These are phyloP conservation scores for Sugiyamaella marilandica DNA, from an alignment of 805 yeast species.

Conservation along the genomic window DNA sequence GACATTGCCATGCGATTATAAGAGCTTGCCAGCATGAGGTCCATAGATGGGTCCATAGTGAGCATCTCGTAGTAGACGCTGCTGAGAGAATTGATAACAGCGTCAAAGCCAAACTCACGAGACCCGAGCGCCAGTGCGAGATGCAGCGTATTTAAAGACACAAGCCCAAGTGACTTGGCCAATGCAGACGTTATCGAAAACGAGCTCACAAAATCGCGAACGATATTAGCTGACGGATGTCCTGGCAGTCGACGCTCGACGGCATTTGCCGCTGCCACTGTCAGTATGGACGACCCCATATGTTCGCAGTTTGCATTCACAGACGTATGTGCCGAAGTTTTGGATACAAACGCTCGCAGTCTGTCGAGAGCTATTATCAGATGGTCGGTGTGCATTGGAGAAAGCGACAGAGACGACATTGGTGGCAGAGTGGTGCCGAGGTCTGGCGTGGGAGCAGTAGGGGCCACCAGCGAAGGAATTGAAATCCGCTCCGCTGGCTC, in stretches of 20 bases:
- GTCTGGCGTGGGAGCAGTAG: neutral
- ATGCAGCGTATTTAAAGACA: slow-evolving; percentile 6
- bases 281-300: slow-evolving; percentile 54
- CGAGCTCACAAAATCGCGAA: slow-evolving; percentile 14
- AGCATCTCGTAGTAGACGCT: slow-evolving; percentile 62
- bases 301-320: slow-evolving; percentile 39
- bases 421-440: slow-evolving; percentile 11
- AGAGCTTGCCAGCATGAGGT: slow-evolving; percentile 6
- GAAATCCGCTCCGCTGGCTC: slow-evolving; percentile 9
- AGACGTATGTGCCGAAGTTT: neutral
- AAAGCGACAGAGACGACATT: slow-evolving; percentile 14
- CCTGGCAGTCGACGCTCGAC: slow-evolving; percentile 53
- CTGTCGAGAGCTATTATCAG: slow-evolving; percentile 12
- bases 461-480: slow-evolving; percentile 10
- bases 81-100: slow-evolving; percentile 57
- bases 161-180: slow-evolving; percentile 11
- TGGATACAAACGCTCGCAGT: slow-evolving; percentile 7
- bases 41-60: slow-evolving; percentile 39
- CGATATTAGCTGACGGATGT: slow-evolving; percentile 4
- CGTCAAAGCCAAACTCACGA: slow-evolving; percentile 77
- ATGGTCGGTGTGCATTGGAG: slow-evolving; percentile 7
- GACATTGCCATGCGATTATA: slow-evolving; percentile 13
- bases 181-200: slow-evolving; percentile 17
- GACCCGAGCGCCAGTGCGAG: slow-evolving; percentile 27
- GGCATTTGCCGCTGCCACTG: slow-evolving; percentile 54